Percentiles rank a stretch among this genome's conserved stretches.
Conservation (phyloP, 2,329 filamentous ascomycete species). For the Coniochaeta sp. region DNA sequence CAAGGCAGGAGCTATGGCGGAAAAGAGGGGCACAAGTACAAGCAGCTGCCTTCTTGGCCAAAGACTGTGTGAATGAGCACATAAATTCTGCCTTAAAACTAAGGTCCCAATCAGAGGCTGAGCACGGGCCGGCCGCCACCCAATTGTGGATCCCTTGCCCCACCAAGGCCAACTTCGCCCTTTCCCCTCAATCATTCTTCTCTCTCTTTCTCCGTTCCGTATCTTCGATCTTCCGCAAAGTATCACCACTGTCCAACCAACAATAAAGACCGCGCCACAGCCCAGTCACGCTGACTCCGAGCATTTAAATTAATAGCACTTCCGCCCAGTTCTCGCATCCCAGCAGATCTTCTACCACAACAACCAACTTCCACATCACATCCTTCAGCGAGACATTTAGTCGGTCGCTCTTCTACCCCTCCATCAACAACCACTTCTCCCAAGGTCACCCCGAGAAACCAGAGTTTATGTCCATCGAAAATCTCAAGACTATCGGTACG, state of each 20-base stretch:
- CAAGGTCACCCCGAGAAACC: constrained; percentile 54
- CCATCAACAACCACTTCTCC: constrained; percentile 43
- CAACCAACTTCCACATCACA: constrained; percentile 6
- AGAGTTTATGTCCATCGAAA: constrained; percentile 99
- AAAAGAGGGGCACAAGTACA: neutral
- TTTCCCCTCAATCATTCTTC: constrained; percentile 1
- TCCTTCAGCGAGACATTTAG: constrained; percentile 41
- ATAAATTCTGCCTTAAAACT: neutral
- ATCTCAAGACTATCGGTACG: constrained; percentile 92
- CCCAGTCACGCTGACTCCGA: neutral
- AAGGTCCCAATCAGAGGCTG: neutral
- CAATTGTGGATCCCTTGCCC: no score
- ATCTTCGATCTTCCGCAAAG: neutral
- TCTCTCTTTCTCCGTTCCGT: neutral
- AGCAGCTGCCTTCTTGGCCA: no score
- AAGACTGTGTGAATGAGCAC: no score
- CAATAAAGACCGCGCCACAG: neutral
- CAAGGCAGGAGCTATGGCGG: no score
- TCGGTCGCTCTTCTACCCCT: constrained; percentile 39
- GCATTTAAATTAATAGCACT: neutral
- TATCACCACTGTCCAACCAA: neutral
- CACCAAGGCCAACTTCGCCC: neutral
- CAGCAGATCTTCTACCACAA: neutral
- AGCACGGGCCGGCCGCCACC: constrained; percentile 1
- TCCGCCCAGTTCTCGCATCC: neutral